A percentile compares a stretch with the other conserved stretches of the same genome.
Evolutionary conservation across 257 asterid genomes (phyloP).

Genomic region (Asclepias syriaca): DNA sequence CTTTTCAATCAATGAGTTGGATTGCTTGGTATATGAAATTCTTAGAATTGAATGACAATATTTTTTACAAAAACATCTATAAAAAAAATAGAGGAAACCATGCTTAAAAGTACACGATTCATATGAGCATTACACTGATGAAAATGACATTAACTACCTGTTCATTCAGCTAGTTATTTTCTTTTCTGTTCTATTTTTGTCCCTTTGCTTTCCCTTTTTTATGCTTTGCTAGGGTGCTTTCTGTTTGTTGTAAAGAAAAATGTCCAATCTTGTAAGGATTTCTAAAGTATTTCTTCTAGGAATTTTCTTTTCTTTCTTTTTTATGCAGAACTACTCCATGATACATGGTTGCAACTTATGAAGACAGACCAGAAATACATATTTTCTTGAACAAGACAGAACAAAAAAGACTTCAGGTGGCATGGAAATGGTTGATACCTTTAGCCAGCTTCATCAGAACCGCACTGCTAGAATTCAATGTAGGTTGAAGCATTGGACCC

Average conservation of each 20-base stretch:
- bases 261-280: background rate
- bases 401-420: background rate
- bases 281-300: background rate
- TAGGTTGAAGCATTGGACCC: constrained; percentile 68
- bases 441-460: constrained; percentile 51
- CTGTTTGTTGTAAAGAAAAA: background rate
- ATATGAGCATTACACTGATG: too few species aligned
- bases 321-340: background rate
- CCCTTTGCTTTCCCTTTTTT: background rate
- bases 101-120: too few species aligned
- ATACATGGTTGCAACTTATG: background rate
- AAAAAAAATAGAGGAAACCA: too few species aligned
- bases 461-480: constrained; percentile 56
- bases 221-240: background rate
- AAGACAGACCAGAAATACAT: background rate
- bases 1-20: too few species aligned
- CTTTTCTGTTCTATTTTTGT: too few species aligned
- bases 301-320: background rate
- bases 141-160: background rate
- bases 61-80: too few species aligned
- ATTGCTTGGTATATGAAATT: too few species aligned
- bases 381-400: background rate
- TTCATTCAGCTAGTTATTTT: background rate
- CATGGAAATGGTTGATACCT: constrained; percentile 33
- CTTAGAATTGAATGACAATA: too few species aligned